Percentiles rank a stretch among this genome's conserved stretches.
Evolutionary conservation across 164 flowering plant genomes (phyloP).

Genomic region (Vitis rupestris): DNA sequence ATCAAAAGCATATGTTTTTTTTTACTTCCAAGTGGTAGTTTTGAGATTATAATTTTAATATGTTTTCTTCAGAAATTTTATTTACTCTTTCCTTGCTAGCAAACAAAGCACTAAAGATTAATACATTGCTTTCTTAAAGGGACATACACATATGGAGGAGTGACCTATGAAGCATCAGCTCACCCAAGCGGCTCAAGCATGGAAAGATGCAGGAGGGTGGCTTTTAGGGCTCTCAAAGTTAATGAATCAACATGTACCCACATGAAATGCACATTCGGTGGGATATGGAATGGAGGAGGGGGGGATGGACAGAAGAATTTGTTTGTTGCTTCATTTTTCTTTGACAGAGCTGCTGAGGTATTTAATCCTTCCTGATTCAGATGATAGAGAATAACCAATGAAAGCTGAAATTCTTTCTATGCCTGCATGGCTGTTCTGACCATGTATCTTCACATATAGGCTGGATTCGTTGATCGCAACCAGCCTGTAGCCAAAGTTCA

Average conservation of each 20-base stretch:
- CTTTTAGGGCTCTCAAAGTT: conserved; percentile 68
- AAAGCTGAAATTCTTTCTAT: neutral
- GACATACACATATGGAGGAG: conserved; percentile 74
- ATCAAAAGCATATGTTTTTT: too few relatives aligned
- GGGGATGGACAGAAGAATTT: conserved; percentile 94
- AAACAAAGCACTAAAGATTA: neutral
- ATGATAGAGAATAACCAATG: neutral
- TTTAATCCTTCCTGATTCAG: neutral
- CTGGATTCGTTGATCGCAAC: conserved; percentile 48
- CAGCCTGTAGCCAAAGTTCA: conserved; percentile 35
- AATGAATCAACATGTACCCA: conserved; percentile 82
- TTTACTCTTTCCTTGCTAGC: neutral
- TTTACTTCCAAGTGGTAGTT: too few relatives aligned
- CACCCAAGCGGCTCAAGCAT: conserved; percentile 62
- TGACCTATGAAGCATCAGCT: conserved; percentile 44
- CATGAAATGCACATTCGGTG: conserved; percentile 98
- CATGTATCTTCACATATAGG: conserved; percentile 37
- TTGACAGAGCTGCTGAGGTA: conserved; percentile 98
- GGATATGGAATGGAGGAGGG: conserved; percentile 98
- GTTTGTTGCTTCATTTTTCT: conserved; percentile 97
- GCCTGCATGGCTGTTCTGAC: conserved; percentile 4
- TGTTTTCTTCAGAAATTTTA: too few relatives aligned
- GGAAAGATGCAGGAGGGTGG: conserved; percentile 52
- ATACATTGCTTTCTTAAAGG: conserved; percentile 31
- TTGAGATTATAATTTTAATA: too few relatives aligned